Evolutionary conservation across 805 yeast species (phyloP).

Genomic region (Sugiyamaella lignohabitans): DNA sequence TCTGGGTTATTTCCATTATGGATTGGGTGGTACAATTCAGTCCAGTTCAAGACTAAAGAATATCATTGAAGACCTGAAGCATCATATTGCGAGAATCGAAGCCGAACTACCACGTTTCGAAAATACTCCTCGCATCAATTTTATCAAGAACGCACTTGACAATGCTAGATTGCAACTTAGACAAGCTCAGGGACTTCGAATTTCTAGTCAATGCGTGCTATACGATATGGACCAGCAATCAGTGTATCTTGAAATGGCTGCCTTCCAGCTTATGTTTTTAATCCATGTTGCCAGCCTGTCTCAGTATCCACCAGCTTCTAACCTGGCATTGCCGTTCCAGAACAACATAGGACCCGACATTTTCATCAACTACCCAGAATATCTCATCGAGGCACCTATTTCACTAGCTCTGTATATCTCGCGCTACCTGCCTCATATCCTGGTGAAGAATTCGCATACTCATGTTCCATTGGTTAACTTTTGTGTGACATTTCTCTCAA

Average conservation of each 20-base stretch:
- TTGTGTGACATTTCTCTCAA: constrained; percentile 66
- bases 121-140: constrained; percentile 9
- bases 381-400: constrained; percentile 72
- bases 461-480: constrained; percentile 59
- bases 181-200: constrained; percentile 39
- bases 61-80: constrained; percentile 43
- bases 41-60: constrained; percentile 49
- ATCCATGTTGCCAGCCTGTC: constrained; percentile 66
- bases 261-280: constrained; percentile 69
- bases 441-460: constrained; percentile 30
- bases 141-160: constrained; percentile 30
- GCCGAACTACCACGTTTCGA: constrained; percentile 32
- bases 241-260: constrained; percentile 67
- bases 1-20: constrained; percentile 76
- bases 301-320: constrained; percentile 34
- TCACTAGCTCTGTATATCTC: constrained; percentile 46
- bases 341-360: constrained; percentile 29
- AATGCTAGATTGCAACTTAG: constrained; percentile 41
- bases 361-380: constrained; percentile 87
- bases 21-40: constrained; percentile 71
- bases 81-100: constrained; percentile 43
- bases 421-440: constrained; percentile 52
- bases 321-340: constrained; percentile 13
- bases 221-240: constrained; percentile 50
- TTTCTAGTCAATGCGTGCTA: constrained; percentile 59